Evolutionary conservation across 225 moss, liverwort and hornwort genomes (phyloP), one percentile per base, ranked within the genome.

Genomic region (Physcomitrellopsis africana): DNA sequence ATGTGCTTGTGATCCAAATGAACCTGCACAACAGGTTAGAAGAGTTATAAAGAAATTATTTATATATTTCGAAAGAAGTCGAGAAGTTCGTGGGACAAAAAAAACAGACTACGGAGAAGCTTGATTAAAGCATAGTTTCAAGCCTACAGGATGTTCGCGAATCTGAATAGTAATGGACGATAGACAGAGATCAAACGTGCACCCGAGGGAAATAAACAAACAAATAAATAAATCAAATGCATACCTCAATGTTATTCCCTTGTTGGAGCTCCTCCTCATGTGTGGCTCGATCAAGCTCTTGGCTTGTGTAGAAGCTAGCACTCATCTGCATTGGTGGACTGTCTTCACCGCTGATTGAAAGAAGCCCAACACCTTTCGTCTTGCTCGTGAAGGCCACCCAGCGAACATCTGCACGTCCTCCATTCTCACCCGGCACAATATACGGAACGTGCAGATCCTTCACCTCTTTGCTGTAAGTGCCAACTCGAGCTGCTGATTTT

Each of bases 1-100:
- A 99, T 99, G 80, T 99, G 99, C 81, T 88, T 95, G 81, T 93
- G 93, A 83, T 99, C 99, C 73, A 99, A 79, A 75, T 95, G 95
- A 63, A 99, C 95, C 96, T 96, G 90, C 67, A 60, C 70, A 58
- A 45, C 13, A 42, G 27, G 52, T 9, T 5, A 15, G 11, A 15
- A 51, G 14, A 60, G 51, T 62, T 56, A 10, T 65, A 45, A 13
- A 32, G 23, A 32, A 7, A 29, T 13, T 17, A 60, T 11, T 41
- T 11, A 62, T 22, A 61, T 66, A 47, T 5, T n/a, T 1, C 55
- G 9, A 56, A 19, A 56, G 18, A 1, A 6, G 55, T 54, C 16
- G n/a, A 47, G 24, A 24, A 24, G 24, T 24, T 24, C 24, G 24
- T 24, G 1, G 24, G 24, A 24, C 24, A 24, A 24, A 1, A 1